These are phyloP conservation scores for Meyerozyma smithsonii DNA, from an alignment of 1,139 yeast genomes.

Conservation along the genomic window DNA sequence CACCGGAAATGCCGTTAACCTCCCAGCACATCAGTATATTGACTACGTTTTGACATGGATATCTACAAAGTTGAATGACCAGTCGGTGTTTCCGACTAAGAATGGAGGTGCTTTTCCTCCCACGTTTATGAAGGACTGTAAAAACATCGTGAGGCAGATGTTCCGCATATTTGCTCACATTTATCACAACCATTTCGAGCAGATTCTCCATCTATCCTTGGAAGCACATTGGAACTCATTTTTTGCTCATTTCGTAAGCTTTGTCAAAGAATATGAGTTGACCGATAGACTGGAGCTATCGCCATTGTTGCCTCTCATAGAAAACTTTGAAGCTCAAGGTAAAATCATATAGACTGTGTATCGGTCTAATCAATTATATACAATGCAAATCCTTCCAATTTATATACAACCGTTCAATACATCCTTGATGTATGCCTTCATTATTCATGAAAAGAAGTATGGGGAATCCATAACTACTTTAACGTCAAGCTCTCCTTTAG, in stretches of 20 bases:
- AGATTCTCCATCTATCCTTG: constrained; percentile 77
- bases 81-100: constrained; percentile 85
- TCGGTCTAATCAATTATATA: not conserved
- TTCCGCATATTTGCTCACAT: constrained; percentile 96
- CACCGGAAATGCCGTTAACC: constrained; percentile 67
- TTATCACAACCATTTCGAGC: constrained; percentile 91
- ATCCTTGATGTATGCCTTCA: constrained; percentile 9
- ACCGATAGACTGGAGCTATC: constrained; percentile 74
- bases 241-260: constrained; percentile 91
- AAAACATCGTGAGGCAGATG: constrained; percentile 86
- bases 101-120: constrained; percentile 93
- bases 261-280: constrained; percentile 77
- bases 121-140: constrained; percentile 74
- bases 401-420: not conserved
- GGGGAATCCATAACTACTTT: constrained; percentile 62
- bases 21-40: constrained; percentile 91
- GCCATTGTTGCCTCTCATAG: constrained; percentile 75
- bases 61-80: constrained; percentile 81
- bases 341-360: constrained; percentile 45
- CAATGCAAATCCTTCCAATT: no score
- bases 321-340: constrained; percentile 78
- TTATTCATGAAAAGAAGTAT: constrained; percentile 63
- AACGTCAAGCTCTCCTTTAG: constrained; percentile 82
- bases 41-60: constrained; percentile 93
- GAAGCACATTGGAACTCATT: constrained; percentile 99